These are phyloP conservation scores for Raffaelea deltoideospora DNA, from an alignment of 2,329 filamentous ascomycete species.

Conservation along the genomic window DNA sequence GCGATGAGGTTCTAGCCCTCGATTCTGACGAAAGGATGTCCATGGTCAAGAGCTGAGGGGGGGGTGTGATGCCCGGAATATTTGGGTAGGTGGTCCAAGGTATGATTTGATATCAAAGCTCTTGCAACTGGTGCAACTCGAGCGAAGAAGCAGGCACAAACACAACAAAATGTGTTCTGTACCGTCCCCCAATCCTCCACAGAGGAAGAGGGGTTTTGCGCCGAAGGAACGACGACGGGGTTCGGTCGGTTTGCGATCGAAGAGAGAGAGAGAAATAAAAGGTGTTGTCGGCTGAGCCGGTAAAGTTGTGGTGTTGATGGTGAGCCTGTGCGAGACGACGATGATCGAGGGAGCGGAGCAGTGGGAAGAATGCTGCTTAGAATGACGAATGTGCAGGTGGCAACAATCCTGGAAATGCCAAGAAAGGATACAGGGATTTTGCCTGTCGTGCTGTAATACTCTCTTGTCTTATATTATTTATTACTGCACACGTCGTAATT, in stretches of 20 bases:
- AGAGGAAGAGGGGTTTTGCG: background rate
- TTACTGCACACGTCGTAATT: no score
- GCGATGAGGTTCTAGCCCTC: constrained; percentile 23
- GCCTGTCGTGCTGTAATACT: no score
- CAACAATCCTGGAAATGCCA: no score
- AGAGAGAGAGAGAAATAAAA: background rate
- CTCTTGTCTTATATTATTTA: no score
- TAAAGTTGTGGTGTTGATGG: background rate
- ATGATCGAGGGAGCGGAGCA: background rate
- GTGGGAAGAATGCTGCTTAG: background rate
- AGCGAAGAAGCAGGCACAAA: constrained; percentile 2
- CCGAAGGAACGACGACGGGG: background rate
- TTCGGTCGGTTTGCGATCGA: background rate
- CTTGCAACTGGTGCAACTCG: background rate
- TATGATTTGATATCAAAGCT: no score
- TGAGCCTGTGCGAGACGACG: background rate
- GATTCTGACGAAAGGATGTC: constrained; percentile 14
- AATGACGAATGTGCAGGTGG: no score
- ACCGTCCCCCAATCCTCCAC: constrained; percentile 1
- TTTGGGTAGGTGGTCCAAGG: no score
- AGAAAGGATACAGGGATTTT: no score
- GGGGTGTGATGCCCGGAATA: background rate
- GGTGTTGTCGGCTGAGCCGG: background rate
- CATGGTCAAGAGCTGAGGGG: constrained; percentile 10
- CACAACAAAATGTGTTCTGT: constrained; percentile 1